These are phyloP conservation scores for Magnolia officinalis DNA, from an alignment of 164 flowering plant genomes.

Conservation along the genomic window DNA sequence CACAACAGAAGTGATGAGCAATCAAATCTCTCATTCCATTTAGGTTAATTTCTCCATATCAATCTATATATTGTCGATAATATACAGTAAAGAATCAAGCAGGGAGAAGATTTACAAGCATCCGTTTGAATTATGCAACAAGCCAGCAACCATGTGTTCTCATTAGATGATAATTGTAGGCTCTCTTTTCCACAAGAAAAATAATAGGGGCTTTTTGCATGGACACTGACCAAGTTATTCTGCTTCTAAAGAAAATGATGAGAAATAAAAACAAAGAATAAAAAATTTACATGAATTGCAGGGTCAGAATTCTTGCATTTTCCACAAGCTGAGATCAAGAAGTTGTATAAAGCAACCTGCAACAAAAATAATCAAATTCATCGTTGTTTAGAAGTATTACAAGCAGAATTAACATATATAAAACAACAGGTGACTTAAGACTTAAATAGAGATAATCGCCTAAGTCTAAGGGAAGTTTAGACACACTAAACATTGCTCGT, in stretches of 20 bases:
- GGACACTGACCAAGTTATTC: background rate
- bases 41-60: background rate
- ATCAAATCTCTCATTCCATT: background rate
- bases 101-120: background rate
- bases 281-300: slow-evolving; percentile 56
- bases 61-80: too few species aligned
- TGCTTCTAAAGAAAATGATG: background rate
- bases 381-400: background rate
- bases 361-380: slow-evolving; percentile 11
- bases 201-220: background rate
- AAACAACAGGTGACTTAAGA: background rate
- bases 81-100: background rate
- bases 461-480: background rate
- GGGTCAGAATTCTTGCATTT: slow-evolving; percentile 65
- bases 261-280: background rate
- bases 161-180: background rate
- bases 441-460: background rate
- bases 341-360: slow-evolving; percentile 79
- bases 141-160: background rate
- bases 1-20: background rate
- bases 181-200: background rate
- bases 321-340: slow-evolving; percentile 83
- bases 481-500: too few species aligned
- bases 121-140: background rate
- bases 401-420: background rate